These are phyloP conservation scores for Aspergillus tanneri DNA, from an alignment of 2,329 filamentous ascomycete genomes.

Conservation along the genomic window DNA sequence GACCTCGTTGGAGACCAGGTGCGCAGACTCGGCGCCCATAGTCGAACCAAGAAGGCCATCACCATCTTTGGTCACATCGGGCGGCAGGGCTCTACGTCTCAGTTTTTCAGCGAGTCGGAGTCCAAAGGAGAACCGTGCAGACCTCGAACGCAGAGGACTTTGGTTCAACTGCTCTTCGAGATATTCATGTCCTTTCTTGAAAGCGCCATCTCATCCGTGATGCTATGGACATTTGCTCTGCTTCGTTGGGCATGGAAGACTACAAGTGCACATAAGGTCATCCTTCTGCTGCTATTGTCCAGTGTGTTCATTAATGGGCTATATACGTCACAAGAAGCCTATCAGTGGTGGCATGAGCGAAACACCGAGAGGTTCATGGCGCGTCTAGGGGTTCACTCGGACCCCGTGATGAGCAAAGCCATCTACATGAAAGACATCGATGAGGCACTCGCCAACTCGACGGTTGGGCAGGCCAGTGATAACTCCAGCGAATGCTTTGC, in stretches of 20 bases:
- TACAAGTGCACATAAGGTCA: slow-evolving; percentile 68
- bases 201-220: slow-evolving; percentile 70
- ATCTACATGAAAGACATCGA: slow-evolving; percentile 82
- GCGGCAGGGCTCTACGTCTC: slow-evolving; percentile 41
- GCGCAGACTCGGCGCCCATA: slow-evolving; percentile 46
- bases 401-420: slow-evolving; percentile 77
- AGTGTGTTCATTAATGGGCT: slow-evolving; percentile 73
- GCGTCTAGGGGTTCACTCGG: slow-evolving; percentile 74
- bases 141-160: slow-evolving; percentile 58
- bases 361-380: slow-evolving; percentile 78
- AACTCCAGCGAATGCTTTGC: slow-evolving; percentile 43
- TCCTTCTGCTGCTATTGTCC: slow-evolving; percentile 66
- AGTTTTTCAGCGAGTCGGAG: slow-evolving; percentile 37
- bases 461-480: slow-evolving; percentile 27
- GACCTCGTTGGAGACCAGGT: slow-evolving; percentile 54
- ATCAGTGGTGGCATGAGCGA: slow-evolving; percentile 82
- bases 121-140: slow-evolving; percentile 48
- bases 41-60: slow-evolving; percentile 50
- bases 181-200: slow-evolving; percentile 70
- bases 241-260: slow-evolving; percentile 67
- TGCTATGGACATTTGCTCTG: slow-evolving; percentile 72
- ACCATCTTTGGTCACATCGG: slow-evolving; percentile 51
- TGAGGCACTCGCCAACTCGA: slow-evolving; percentile 53
- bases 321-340: slow-evolving; percentile 70
- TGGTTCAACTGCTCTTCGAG: slow-evolving; percentile 71